Percentiles rank a stretch among this genome's conserved stretches.
Evolutionary conservation across 257 asterid species (phyloP).

Genomic region (Salvia rosmarinus): DNA sequence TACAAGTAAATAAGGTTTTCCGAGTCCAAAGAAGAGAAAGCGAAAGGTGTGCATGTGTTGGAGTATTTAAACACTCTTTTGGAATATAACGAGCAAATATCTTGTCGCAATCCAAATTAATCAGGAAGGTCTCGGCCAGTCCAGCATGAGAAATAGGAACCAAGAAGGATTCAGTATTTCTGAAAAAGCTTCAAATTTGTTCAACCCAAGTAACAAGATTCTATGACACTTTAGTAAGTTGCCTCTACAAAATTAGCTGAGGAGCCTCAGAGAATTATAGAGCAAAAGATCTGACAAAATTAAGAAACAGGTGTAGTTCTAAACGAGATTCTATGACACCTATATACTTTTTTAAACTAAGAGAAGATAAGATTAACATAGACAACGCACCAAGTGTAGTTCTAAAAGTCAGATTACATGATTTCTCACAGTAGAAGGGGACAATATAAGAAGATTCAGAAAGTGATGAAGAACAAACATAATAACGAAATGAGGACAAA

Average conservation of each 20-base stretch:
- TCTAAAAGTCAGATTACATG: background rate
- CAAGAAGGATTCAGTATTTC: background rate
- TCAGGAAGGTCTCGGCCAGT: background rate
- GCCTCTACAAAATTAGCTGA: constrained; percentile 2
- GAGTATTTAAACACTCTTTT: background rate
- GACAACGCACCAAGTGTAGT: background rate
- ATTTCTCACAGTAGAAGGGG: background rate
- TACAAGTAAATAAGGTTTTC: constrained; percentile 7
- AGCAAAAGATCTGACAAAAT: background rate
- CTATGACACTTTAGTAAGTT: background rate
- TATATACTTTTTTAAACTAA: background rate
- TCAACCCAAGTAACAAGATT: constrained; percentile 12
- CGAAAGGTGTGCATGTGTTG: constrained; percentile 5
- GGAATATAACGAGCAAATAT: constrained; percentile 5
- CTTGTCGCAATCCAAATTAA: background rate
- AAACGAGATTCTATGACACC: too few species aligned
- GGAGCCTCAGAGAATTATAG: background rate
- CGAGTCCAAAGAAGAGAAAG: background rate
- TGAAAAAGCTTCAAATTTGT: background rate
- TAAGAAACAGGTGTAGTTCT: constrained; percentile 11
- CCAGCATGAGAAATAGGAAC: constrained; percentile 5
- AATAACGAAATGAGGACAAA: background rate
- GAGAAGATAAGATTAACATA: background rate
- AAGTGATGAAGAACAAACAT: background rate
- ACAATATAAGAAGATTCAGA: background rate